phyloP scores from a whole-genome alignment of 805 yeast genomes.

The Diddensiella caesifluorescens region DNA sequence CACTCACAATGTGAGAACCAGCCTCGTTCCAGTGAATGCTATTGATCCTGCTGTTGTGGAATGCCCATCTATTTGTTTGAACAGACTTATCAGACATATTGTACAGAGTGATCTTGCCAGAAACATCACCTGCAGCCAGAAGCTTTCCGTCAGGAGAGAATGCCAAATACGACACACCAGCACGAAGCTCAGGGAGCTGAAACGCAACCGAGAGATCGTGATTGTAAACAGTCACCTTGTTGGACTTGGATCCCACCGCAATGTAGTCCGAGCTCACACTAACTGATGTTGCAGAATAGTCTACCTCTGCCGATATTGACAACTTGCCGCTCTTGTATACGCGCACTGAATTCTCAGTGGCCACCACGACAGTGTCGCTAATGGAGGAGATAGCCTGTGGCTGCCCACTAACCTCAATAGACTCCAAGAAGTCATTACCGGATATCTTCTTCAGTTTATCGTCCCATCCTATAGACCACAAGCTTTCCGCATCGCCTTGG shows the following conservation, averaged over 20 bases:
- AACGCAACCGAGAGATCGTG: conserved; percentile 29
- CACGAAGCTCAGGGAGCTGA: conserved; percentile 44
- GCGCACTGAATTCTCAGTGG: conserved; percentile 41
- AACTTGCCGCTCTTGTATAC: conserved; percentile 32
- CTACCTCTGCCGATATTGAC: conserved; percentile 30
- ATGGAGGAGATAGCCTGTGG: conserved; percentile 44
- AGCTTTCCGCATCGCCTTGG: conserved; percentile 23
- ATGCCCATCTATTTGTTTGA: conserved; percentile 86
- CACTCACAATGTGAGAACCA: conserved; percentile 67
- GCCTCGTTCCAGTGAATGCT: conserved; percentile 75
- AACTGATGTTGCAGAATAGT: conserved; percentile 42
- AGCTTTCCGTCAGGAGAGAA: conserved; percentile 65
- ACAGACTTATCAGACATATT: conserved; percentile 48
- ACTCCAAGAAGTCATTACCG: conserved; percentile 30
- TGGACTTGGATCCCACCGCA: conserved; percentile 47
- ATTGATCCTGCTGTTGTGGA: conserved; percentile 79
- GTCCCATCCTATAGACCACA: conserved; percentile 82
- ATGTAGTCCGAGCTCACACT: conserved; percentile 40
- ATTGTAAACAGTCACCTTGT: conserved; percentile 39
- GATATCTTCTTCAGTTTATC: conserved; percentile 51
- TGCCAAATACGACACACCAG: conserved; percentile 56
- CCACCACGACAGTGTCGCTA: conserved; percentile 38
- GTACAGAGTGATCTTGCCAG: conserved; percentile 82
- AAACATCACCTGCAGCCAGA: conserved; percentile 79
- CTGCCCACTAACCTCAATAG: conserved; percentile 39